phyloP scores from a whole-genome alignment of 1,284 basidiomycete species.

The Somion occarium region DNA sequence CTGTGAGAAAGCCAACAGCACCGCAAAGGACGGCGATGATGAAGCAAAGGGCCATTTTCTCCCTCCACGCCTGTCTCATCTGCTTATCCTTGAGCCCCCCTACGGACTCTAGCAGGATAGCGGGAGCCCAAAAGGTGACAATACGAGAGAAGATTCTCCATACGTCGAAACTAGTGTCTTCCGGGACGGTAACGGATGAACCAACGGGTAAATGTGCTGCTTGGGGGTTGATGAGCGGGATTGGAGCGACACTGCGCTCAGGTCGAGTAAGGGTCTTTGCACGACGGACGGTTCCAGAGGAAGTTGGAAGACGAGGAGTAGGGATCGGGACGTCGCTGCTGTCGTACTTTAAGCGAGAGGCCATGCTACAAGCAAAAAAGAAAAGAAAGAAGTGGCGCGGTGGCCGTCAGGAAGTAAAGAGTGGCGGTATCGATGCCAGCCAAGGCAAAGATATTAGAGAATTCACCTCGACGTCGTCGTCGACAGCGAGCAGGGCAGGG shows the following conservation, averaged over 20 bases:
- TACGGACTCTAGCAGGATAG: slow-evolving; percentile 65
- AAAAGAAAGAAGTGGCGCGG: slow-evolving; percentile 17
- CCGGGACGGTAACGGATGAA: slow-evolving; percentile 26
- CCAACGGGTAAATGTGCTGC: slow-evolving; percentile 34
- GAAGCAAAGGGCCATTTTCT: slow-evolving; percentile 93
- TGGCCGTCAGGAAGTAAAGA: slow-evolving; percentile 15
- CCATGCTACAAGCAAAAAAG: slow-evolving; percentile 12
- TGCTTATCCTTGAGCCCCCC: slow-evolving; percentile 80
- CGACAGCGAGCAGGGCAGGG: slow-evolving; percentile 14
- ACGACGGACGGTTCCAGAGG: slow-evolving; percentile 61
- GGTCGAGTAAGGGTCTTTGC: slow-evolving; percentile 96
- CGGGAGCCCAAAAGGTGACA: slow-evolving; percentile 91
- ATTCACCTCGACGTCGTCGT: slow-evolving; percentile 13
- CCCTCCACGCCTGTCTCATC: slow-evolving; percentile 91
- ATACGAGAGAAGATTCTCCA: slow-evolving; percentile 83
- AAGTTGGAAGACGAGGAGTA: slow-evolving; percentile 52
- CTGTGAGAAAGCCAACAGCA: slow-evolving; percentile 87
- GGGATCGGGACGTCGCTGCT: slow-evolving; percentile 64
- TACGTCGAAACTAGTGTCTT: slow-evolving; percentile 48
- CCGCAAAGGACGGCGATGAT: slow-evolving; percentile 80
- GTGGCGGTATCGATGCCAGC: slow-evolving; percentile 13
- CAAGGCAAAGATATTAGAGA: slow-evolving; percentile 7
- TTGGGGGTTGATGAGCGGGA: slow-evolving; percentile 86
- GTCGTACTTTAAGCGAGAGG: slow-evolving; percentile 26
- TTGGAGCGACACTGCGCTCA: slow-evolving; percentile 89